phyloP scores from a whole-genome alignment of 2,329 filamentous ascomycete species.

The Fusarium ambrosium region DNA sequence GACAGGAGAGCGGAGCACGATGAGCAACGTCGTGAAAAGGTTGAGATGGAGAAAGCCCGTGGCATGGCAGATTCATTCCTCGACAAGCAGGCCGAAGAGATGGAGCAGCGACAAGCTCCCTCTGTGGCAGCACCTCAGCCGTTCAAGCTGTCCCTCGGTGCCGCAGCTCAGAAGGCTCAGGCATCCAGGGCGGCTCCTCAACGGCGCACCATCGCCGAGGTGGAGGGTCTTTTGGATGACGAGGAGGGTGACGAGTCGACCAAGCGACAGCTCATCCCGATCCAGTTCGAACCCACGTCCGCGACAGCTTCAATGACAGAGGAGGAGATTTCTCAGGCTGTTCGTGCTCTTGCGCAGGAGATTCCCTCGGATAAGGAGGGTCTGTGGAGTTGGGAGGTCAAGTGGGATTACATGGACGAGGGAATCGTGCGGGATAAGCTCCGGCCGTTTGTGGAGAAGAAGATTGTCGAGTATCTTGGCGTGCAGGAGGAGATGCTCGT shows the following conservation, averaged over 20 bases:
- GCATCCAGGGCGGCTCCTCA: constrained; percentile 68
- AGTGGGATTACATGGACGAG: constrained; percentile 92
- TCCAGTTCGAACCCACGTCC: constrained; percentile 81
- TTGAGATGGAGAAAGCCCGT: constrained; percentile 81
- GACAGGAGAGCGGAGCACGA: constrained; percentile 85
- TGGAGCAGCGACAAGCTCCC: constrained; percentile 65
- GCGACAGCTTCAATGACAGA: constrained; percentile 78
- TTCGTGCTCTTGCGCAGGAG: constrained; percentile 85
- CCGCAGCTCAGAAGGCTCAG: constrained; percentile 81
- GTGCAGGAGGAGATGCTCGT: constrained; percentile 97
- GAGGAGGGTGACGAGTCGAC: constrained; percentile 84
- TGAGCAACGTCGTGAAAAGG: constrained; percentile 77
- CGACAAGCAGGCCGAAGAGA: constrained; percentile 83
- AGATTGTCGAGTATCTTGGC: constrained; percentile 95
- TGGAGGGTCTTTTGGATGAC: constrained; percentile 94
- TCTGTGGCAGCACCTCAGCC: constrained; percentile 73
- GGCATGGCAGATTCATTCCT: constrained; percentile 94
- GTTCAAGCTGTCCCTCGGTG: constrained; percentile 94
- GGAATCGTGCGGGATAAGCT: constrained; percentile 86
- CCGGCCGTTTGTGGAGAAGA: constrained; percentile 96
- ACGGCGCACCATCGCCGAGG: constrained; percentile 88
- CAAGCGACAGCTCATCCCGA: constrained; percentile 83
- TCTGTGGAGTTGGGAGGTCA: constrained; percentile 91
- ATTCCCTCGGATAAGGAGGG: constrained; percentile 90
- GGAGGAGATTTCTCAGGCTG: constrained; percentile 87